These are phyloP conservation scores for Mercurialis annua DNA, from an alignment of 345 rosid species.

Conservation along the genomic window DNA sequence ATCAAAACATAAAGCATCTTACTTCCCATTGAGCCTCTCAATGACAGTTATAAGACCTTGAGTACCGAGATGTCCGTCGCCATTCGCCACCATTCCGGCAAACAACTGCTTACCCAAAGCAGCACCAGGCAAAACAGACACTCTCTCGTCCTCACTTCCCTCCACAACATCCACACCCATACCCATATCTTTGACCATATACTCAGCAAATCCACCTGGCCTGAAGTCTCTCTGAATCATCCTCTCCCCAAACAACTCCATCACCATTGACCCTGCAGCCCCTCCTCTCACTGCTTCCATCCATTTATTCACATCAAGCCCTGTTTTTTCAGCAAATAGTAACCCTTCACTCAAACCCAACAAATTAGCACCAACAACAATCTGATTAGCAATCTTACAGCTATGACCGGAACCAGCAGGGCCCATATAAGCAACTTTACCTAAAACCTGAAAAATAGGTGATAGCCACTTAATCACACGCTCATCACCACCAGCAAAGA, in stretches of 20 bases:
- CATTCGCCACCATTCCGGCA: conserved; percentile 76
- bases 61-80: conserved; percentile 63
- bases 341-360: conserved; percentile 76
- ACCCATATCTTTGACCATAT: conserved; percentile 84
- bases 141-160: conserved; percentile 39
- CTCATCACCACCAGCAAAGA: conserved; percentile 65
- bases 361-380: conserved; percentile 60
- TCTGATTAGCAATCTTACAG: conserved; percentile 78
- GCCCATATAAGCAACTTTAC: conserved; percentile 62
- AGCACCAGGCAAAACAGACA: conserved; percentile 57
- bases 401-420: conserved; percentile 72
- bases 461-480: conserved; percentile 54
- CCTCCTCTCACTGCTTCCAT: conserved; percentile 55
- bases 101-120: conserved; percentile 74
- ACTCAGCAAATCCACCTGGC: conserved; percentile 74
- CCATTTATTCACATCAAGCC: conserved; percentile 51
- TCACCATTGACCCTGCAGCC: conserved; percentile 60
- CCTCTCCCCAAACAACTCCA: conserved; percentile 69
- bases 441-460: conserved; percentile 56
- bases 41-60: conserved; percentile 73
- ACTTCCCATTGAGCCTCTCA: conserved; percentile 66
- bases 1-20: neutral
- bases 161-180: conserved; percentile 61
- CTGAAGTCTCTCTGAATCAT: conserved; percentile 56
- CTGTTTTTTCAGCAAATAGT: conserved; percentile 60